Percentiles rank a stretch among this genome's conserved stretches.
Evolutionary conservation across 305 asterid genomes (phyloP).

Genomic region (Fraxinus platypoda): DNA sequence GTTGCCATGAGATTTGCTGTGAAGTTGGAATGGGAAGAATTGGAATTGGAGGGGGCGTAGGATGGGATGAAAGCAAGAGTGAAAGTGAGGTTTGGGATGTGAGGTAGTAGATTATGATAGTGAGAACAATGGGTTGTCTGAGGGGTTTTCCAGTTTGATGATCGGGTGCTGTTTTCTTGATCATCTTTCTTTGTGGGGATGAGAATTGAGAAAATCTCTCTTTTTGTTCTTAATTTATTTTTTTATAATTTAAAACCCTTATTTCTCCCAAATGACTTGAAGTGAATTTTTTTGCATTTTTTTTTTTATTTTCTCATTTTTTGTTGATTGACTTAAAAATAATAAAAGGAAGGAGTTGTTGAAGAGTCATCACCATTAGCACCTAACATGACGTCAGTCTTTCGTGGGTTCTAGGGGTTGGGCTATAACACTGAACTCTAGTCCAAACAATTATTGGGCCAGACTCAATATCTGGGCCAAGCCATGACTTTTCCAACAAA

Average conservation of each 20-base stretch:
- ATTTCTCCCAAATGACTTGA: neutral
- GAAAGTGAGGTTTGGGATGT: slow-evolving; percentile 27
- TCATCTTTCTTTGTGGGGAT: neutral
- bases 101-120: slow-evolving; percentile 12
- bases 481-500: neutral
- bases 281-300: neutral
- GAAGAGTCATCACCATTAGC: neutral
- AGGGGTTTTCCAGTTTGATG: neutral
- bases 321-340: neutral
- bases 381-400: neutral
- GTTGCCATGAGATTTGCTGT: slow-evolving; percentile 84
- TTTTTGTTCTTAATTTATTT: neutral
- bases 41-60: slow-evolving; percentile 76
- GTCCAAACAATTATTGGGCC: neutral
- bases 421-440: neutral
- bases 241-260: neutral
- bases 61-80: slow-evolving; percentile 26
- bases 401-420: neutral
- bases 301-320: neutral
- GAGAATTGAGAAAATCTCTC: neutral
- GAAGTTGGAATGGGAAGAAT: slow-evolving; percentile 74
- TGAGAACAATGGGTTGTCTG: slow-evolving; percentile 25
- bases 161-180: slow-evolving; percentile 1
- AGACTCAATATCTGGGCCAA: neutral
- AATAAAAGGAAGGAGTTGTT: neutral